A percentile compares a stretch with the other conserved stretches of the same genome.
Evolutionary conservation across 75 land plant species (phyloP).

Genomic region (Chamaecyparis obtusa): DNA sequence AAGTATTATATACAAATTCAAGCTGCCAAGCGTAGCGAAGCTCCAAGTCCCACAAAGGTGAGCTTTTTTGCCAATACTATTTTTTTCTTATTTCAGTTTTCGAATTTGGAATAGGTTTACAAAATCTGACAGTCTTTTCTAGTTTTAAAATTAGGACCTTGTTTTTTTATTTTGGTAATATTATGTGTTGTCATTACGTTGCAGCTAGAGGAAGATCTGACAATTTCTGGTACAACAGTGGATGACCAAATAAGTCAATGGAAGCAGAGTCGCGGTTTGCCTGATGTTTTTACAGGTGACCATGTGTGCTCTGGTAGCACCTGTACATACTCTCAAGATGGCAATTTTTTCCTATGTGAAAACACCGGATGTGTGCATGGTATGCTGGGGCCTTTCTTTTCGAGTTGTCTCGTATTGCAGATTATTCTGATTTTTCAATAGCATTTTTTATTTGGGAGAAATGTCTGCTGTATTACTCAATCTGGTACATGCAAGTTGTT

Average conservation of each 20-base stretch:
- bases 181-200: not conserved
- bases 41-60: slow-evolving; percentile 40
- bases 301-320: slow-evolving; percentile 45
- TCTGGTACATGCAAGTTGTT: not conserved
- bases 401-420: not conserved
- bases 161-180: slow-evolving; percentile 6
- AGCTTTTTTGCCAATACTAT: not conserved
- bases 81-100: not conserved
- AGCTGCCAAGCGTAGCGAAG: slow-evolving; percentile 47
- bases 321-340: slow-evolving; percentile 41
- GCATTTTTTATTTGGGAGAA: not conserved
- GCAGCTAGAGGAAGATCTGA: slow-evolving; percentile 40
- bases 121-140: not conserved
- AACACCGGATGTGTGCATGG: slow-evolving; percentile 44
- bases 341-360: slow-evolving; percentile 41
- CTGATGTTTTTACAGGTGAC: slow-evolving; percentile 32
- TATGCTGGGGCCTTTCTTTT: slow-evolving; percentile 7
- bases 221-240: slow-evolving; percentile 23
- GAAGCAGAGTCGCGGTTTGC: slow-evolving; percentile 26
- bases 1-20: slow-evolving; percentile 49
- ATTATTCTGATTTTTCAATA: not conserved
- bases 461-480: not conserved
- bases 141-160: not conserved
- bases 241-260: slow-evolving; percentile 39
- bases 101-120: not conserved